Percentiles rank a stretch among this genome's conserved stretches.
Conservation (phyloP, 805 yeast genomes). For the Zygoascus tannicola region DNA sequence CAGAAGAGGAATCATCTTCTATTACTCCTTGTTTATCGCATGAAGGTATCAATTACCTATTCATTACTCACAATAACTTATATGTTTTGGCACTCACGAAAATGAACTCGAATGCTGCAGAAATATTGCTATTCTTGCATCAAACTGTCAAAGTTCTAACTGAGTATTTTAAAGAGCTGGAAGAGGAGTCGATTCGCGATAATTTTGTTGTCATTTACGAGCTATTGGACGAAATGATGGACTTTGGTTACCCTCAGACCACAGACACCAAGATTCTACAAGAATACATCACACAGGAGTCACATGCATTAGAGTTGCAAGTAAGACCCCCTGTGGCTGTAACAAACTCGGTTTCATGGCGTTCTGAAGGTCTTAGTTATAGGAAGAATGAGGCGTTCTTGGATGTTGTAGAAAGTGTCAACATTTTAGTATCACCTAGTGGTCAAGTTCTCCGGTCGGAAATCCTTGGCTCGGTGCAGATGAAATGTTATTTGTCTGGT, state of each 20-base stretch:
- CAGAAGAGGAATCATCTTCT: slow-evolving; percentile 26
- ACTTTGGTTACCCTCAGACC: slow-evolving; percentile 76
- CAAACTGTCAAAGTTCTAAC: slow-evolving; percentile 37
- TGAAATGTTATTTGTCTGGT: slow-evolving; percentile 75
- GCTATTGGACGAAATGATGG: slow-evolving; percentile 82
- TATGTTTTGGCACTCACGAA: slow-evolving; percentile 27
- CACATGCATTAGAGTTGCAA: slow-evolving; percentile 31
- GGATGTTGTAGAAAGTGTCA: slow-evolving; percentile 70
- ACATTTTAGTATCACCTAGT: slow-evolving; percentile 54
- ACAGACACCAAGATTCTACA: slow-evolving; percentile 70
- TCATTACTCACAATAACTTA: slow-evolving; percentile 43
- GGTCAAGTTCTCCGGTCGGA: slow-evolving; percentile 56
- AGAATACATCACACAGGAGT: slow-evolving; percentile 63
- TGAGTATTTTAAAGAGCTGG: slow-evolving; percentile 40
- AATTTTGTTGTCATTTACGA: slow-evolving; percentile 70
- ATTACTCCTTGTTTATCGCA: slow-evolving; percentile 40
- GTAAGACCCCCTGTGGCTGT: slow-evolving; percentile 61
- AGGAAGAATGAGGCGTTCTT: slow-evolving; percentile 84
- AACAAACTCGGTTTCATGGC: slow-evolving; percentile 77
- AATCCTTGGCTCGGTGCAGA: slow-evolving; percentile 61
- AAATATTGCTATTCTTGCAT: slow-evolving; percentile 46
- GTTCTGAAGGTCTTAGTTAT: slow-evolving; percentile 83
- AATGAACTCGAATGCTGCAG: slow-evolving; percentile 42
- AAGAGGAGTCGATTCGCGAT: slow-evolving; percentile 56
- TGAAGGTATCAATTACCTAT: slow-evolving; percentile 48